Conservation (phyloP, 2,329 filamentous ascomycete genomes). For the Colletotrichum sp. region DNA sequence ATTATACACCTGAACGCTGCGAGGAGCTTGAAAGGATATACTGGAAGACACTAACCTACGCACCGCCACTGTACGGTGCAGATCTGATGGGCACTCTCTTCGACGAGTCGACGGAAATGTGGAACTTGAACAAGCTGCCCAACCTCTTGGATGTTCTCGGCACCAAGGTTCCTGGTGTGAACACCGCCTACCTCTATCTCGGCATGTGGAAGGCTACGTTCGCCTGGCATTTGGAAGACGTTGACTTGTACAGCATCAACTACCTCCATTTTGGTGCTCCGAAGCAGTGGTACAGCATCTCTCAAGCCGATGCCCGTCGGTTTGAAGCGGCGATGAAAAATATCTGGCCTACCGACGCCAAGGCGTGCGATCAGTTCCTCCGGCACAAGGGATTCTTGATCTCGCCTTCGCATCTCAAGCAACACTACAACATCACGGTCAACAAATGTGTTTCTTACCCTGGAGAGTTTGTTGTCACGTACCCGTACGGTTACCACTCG, state of each 20-base stretch:
- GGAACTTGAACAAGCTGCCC: conserved; percentile 95
- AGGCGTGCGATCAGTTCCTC: conserved; percentile 94
- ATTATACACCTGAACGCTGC: conserved; percentile 90
- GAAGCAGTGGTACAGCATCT: conserved; percentile 99
- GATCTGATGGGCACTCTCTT: conserved; percentile 97
- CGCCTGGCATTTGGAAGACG: conserved; percentile 98
- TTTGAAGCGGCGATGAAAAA: conserved; percentile 96
- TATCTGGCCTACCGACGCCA: conserved; percentile 93
- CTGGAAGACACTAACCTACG: conserved; percentile 97
- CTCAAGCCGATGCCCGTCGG: conserved; percentile 88
- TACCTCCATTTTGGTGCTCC: conserved; percentile 98
- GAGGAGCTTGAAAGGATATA: conserved; percentile 94
- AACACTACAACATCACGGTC: conserved; percentile 92
- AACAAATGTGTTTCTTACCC: conserved; percentile 96
- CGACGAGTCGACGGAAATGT: conserved; percentile 79
- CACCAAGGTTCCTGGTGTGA: conserved; percentile 95
- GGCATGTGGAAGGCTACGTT: conserved; percentile 99
- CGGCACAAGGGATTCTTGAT: conserved; percentile 98
- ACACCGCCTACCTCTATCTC: conserved; percentile 95
- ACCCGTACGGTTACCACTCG: conserved; percentile 97
- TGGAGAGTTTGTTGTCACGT: conserved; percentile 97
- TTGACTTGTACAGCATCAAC: conserved; percentile 99
- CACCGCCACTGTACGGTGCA: conserved; percentile 91
- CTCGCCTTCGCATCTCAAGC: conserved; percentile 84
- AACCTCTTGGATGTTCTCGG: conserved; percentile 94